phyloP scores from a whole-genome alignment of 2,329 filamentous ascomycete genomes.

The Capronia epimyces region DNA sequence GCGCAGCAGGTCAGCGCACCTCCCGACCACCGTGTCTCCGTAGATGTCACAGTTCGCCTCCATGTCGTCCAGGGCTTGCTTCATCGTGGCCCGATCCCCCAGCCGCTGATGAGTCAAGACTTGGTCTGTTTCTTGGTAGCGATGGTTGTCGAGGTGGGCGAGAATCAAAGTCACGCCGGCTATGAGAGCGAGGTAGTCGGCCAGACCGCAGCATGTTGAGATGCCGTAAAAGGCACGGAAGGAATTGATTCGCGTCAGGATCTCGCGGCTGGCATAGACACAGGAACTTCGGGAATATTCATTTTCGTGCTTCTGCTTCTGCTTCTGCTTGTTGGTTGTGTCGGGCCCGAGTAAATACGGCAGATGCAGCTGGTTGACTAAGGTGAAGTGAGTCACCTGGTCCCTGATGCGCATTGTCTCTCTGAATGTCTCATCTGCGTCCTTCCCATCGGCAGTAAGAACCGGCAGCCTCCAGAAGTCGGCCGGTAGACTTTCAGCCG shows the following conservation, averaged over 20 bases:
- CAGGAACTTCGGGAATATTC: constrained; percentile 49
- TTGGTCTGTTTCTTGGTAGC: constrained; percentile 19
- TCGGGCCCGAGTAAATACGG: constrained; percentile 48
- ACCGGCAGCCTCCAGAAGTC: constrained; percentile 47
- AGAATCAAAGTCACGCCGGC: constrained; percentile 30
- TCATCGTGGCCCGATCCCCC: constrained; percentile 39
- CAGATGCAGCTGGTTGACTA: constrained; percentile 51
- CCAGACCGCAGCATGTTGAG: constrained; percentile 27
- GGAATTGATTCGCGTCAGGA: constrained; percentile 33
- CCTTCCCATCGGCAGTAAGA: constrained; percentile 33
- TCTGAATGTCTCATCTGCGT: constrained; percentile 36
- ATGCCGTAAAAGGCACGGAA: constrained; percentile 13
- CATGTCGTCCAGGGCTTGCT: constrained; percentile 37
- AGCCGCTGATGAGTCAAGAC: constrained; percentile 38
- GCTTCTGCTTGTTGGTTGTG: constrained; percentile 32
- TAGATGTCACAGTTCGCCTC: constrained; percentile 28
- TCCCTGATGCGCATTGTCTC: constrained; percentile 40
- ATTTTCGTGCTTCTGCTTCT: not conserved
- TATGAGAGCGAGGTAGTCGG: constrained; percentile 31
- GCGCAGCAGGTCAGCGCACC: constrained; percentile 32
- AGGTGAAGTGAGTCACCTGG: constrained; percentile 49
- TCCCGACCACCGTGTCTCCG: too few species aligned
- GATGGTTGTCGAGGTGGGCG: constrained; percentile 29
- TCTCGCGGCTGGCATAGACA: constrained; percentile 47
- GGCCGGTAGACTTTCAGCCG: constrained; percentile 38